Conservation (phyloP, 169 alveolate species). For the Babesia sp. region DNA sequence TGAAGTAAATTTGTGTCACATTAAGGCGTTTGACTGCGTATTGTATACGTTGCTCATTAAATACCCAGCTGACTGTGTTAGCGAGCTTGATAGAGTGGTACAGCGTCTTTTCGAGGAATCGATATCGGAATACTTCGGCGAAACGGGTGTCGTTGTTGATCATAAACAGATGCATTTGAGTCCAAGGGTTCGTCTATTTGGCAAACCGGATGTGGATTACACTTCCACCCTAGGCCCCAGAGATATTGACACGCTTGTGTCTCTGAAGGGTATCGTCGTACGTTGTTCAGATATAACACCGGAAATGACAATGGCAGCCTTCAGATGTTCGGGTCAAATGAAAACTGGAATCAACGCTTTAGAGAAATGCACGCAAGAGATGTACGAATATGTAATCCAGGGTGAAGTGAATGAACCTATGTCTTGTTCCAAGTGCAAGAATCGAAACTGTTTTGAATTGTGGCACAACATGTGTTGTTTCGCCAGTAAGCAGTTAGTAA, state of each 20-base stretch:
- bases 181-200: constrained; percentile 76
- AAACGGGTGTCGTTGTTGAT: constrained; percentile 72
- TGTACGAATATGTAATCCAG: constrained; percentile 85
- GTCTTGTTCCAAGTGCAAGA: constrained; percentile 89
- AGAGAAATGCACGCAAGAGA: constrained; percentile 84
- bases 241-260: constrained; percentile 84
- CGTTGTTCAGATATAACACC: constrained; percentile 95
- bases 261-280: constrained; percentile 95
- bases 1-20: constrained; percentile 86
- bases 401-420: constrained; percentile 96
- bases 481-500: constrained; percentile 92
- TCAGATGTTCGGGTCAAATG: constrained; percentile 90
- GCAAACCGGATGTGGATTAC: constrained; percentile 69
- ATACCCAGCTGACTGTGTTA: constrained; percentile 93
- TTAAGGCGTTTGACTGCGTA: constrained; percentile 80
- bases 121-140: constrained; percentile 59
- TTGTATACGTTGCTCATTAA: constrained; percentile 86
- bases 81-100: constrained; percentile 89
- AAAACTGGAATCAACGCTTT: constrained; percentile 75
- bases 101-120: constrained; percentile 82
- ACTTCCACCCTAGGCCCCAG: constrained; percentile 79
- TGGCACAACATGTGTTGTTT: constrained; percentile 92
- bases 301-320: constrained; percentile 96
- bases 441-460: constrained; percentile 88
- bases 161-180: constrained; percentile 39